Conservation (phyloP, 495 filamentous ascomycete genomes). For the Penicillium lagena region DNA sequence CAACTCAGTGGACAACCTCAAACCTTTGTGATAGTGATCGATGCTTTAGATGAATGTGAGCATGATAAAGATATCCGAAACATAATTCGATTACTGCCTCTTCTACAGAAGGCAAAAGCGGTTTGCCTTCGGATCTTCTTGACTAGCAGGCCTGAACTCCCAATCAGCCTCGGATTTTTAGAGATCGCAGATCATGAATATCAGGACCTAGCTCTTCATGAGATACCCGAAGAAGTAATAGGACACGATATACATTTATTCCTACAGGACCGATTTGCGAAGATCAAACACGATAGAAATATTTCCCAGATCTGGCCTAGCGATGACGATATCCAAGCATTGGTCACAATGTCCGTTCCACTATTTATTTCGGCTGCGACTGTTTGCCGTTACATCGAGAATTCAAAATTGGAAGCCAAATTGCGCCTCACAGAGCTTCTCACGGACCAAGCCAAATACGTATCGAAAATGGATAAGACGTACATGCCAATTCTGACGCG, state of each 20-base stretch:
- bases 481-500: conserved; percentile 17
- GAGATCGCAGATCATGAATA: neutral
- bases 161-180: conserved; percentile 26
- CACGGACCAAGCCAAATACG: conserved; percentile 3
- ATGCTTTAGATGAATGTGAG: conserved; percentile 48
- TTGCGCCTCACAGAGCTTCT: conserved; percentile 10
- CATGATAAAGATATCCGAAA: conserved; percentile 23
- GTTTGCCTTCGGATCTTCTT: conserved; percentile 17
- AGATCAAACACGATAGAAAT: conserved; percentile 5
- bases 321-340: neutral
- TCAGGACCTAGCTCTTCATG: neutral
- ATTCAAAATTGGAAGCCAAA: conserved; percentile 1
- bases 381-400: conserved; percentile 17
- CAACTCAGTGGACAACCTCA: neutral
- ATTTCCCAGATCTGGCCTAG: conserved; percentile 37
- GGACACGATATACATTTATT: conserved; percentile 21
- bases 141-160: conserved; percentile 39
- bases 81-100: conserved; percentile 28
- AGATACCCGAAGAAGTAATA: conserved; percentile 10
- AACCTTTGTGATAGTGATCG: conserved; percentile 30
- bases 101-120: conserved; percentile 1
- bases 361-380: conserved; percentile 32
- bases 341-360: conserved; percentile 15
- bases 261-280: conserved; percentile 11
- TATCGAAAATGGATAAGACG: conserved; percentile 11